A percentile compares a stretch with the other conserved stretches of the same genome.
Conservation (phyloP, 1,139 yeast species). For the Kazachstania sp. region DNA sequence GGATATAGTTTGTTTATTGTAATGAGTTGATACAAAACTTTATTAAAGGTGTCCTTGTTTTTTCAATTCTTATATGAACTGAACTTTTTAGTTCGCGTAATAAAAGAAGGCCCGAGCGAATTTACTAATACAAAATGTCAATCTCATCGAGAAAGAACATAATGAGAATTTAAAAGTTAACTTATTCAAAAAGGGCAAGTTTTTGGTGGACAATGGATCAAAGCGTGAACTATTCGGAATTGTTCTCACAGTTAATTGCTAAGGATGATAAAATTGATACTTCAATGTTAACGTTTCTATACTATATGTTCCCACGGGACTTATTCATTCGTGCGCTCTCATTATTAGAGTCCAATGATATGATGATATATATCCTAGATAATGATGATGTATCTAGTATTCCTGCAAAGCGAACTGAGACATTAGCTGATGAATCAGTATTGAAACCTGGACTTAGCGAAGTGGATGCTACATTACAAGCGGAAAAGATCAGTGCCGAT, state of each 20-base stretch:
- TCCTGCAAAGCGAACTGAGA: neutral
- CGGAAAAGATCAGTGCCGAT: neutral
- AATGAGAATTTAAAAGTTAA: no score
- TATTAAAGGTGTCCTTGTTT: neutral
- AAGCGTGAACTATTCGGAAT: slow-evolving; percentile 17
- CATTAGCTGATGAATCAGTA: neutral
- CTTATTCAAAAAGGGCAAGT: no score
- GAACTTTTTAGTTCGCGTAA: no score
- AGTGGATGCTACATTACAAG: neutral
- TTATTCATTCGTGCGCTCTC: slow-evolving; percentile 28
- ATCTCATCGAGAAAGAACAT: neutral
- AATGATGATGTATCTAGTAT: neutral
- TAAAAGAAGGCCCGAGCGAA: no score
- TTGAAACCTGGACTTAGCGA: neutral
- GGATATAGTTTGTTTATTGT: no score
- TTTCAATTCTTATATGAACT: no score
- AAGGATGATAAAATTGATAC: slow-evolving; percentile 20
- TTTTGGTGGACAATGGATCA: neutral
- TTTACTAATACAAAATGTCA: no score
- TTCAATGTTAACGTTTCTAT: slow-evolving; percentile 25
- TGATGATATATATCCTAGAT: slow-evolving; percentile 24
- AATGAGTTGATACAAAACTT: neutral
- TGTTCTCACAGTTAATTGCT: slow-evolving; percentile 18
- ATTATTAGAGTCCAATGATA: slow-evolving; percentile 24
- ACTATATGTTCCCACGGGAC: slow-evolving; percentile 29